These are phyloP conservation scores for Silene noctiflora DNA, from an alignment of 179 eudicot species.

Conservation along the genomic window DNA sequence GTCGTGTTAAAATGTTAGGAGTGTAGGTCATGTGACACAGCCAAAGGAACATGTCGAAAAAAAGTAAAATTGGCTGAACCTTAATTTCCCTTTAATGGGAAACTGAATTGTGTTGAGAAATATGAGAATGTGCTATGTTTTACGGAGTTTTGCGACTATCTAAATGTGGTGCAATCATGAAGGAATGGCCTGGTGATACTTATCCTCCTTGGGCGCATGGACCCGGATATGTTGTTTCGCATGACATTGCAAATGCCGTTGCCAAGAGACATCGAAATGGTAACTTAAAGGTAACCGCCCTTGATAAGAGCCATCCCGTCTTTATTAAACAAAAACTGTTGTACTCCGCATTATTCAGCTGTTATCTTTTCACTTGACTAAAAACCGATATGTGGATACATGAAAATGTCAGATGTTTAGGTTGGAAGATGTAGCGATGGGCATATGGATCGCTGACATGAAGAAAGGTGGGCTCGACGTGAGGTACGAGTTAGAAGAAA, in stretches of 20 bases:
- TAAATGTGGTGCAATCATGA: conserved; percentile 18
- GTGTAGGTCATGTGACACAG: too few relatives aligned
- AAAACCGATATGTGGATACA: background rate
- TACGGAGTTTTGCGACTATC: background rate
- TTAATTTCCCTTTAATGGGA: background rate
- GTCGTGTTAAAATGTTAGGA: too few relatives aligned
- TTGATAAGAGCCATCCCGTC: background rate
- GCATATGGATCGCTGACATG: conserved; percentile 82
- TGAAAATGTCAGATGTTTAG: conserved; percentile 69
- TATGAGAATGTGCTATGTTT: too few relatives aligned
- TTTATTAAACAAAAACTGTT: background rate
- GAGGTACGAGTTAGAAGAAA: conserved; percentile 57
- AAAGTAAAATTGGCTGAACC: too few relatives aligned
- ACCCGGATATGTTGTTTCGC: conserved; percentile 85
- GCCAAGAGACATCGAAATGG: conserved; percentile 53
- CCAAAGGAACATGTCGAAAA: too few relatives aligned
- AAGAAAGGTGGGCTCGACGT: conserved; percentile 63
- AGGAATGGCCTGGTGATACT: conserved; percentile 87
- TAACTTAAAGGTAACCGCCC: conserved; percentile 54
- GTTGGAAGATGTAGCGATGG: conserved; percentile 98
- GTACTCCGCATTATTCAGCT: background rate
- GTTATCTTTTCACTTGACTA: background rate
- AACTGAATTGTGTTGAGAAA: background rate
- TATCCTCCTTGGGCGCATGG: conserved; percentile 98
- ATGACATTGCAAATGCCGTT: conserved; percentile 66